phyloP scores from a whole-genome alignment of 805 yeast species.

The Sungouiella thailandica region DNA sequence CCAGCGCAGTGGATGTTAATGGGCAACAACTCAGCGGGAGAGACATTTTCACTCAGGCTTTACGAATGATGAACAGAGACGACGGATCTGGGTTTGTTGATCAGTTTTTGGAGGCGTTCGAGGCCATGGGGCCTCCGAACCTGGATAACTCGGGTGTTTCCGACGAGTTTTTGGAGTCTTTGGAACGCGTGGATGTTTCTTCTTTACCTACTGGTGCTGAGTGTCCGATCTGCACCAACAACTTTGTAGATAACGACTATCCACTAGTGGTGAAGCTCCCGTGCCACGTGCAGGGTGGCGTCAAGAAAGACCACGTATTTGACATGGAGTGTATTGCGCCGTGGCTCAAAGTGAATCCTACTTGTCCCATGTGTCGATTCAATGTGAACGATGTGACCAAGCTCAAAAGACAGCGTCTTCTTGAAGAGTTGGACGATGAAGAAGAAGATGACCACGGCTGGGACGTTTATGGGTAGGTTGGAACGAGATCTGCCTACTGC shows the following conservation, averaged over 20 bases:
- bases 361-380: slow-evolving; percentile 85
- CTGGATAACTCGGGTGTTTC: slow-evolving; percentile 47
- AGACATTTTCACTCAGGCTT: slow-evolving; percentile 28
- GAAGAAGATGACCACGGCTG: slow-evolving; percentile 49
- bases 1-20: slow-evolving; percentile 9
- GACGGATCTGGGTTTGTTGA: slow-evolving; percentile 25
- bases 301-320: slow-evolving; percentile 54
- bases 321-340: slow-evolving; percentile 90
- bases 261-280: slow-evolving; percentile 76
- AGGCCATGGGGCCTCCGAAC: slow-evolving; percentile 7
- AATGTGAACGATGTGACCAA: slow-evolving; percentile 47
- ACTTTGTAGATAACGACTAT: slow-evolving; percentile 64
- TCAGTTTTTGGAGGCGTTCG: slow-evolving; percentile 21
- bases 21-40: slow-evolving; percentile 11
- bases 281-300: slow-evolving; percentile 43
- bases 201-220: slow-evolving; percentile 46
- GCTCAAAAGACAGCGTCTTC: slow-evolving; percentile 26
- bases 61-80: slow-evolving; percentile 24
- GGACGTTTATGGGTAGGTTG: slow-evolving; percentile 78
- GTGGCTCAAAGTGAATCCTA: slow-evolving; percentile 70
- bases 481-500: too few species aligned
- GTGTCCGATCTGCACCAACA: slow-evolving; percentile 82
- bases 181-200: slow-evolving; percentile 56
- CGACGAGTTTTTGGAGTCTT: slow-evolving; percentile 65
- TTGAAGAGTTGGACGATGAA: slow-evolving; percentile 43